Base-by-base conservation (phyloP, 2,329 filamentous ascomycete species). In the Aspergillus persii region DNA sequence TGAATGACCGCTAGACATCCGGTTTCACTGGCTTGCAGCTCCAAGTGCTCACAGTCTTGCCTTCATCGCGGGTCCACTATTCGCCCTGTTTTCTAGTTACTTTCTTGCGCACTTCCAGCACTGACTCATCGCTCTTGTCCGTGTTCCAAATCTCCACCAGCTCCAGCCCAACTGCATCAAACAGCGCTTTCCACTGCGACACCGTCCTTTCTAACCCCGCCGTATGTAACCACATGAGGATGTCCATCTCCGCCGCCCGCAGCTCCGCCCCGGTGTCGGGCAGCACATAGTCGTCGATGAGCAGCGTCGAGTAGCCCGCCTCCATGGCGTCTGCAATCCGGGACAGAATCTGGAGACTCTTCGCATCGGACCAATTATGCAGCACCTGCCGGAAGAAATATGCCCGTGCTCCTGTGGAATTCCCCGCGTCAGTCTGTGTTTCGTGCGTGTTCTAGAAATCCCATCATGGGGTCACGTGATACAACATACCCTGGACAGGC, bases 281-380 rank as follows among this genome's bases (percentile, higher is more conserved):
- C 8, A 80, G 61, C 0, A 77, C 63, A 50, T 73, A 71, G 33
- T 81, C 78, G 50, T 76, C 72, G n/a, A 81, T 71, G 11, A 82
- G 61, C 3, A 81, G 57, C 31, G 75, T 75, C 0, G 74, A 77
- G 54, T 77, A 73, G 1, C 70, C 70, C 2, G 65, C 68, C 27
- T 68, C 67, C 73, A 78, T 77, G 0, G 72, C 75, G 12, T 54
- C 57, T 3, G 61, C 69, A n/a, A 71, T 57, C 2, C 44, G 47
- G 9, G 51, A 58, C 4, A 75, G 62, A 33, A 75, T 74, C 36
- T 69, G 61, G 8, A 61, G 49, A 50, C 65, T 66, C 27, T 66
- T 65, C 1, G 59, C 60, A 53, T 74, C 68, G 3, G 71, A 64
- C 67, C 71, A 75, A 54, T 75, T 68, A 50, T 75, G 71, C 4